A percentile compares a stretch with the other conserved stretches of the same genome.
These are phyloP conservation scores for Cladosporium sp. DNA, from an alignment of 2,329 filamentous ascomycete genomes.

Conservation along the genomic window DNA sequence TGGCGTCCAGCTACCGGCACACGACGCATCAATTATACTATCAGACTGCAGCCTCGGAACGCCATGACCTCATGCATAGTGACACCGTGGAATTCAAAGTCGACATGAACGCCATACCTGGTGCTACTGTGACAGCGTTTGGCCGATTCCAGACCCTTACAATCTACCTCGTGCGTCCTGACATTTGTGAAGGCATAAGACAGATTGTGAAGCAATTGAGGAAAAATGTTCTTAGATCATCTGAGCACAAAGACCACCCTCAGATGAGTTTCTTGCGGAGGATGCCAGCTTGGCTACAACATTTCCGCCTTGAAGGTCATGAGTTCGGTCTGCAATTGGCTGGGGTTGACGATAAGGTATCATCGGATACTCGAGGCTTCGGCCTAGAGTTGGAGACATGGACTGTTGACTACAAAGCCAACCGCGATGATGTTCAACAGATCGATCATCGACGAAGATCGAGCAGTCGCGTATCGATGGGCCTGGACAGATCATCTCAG, in stretches of 20 bases:
- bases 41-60: slow-evolving; percentile 75
- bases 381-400: slow-evolving; percentile 84
- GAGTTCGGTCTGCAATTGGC: slow-evolving; percentile 90
- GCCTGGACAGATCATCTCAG: slow-evolving; percentile 29
- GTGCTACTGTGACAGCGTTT: slow-evolving; percentile 75
- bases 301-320: slow-evolving; percentile 78
- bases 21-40: slow-evolving; percentile 91
- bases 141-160: slow-evolving; percentile 83
- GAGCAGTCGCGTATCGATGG: slow-evolving; percentile 61
- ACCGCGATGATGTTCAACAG: slow-evolving; percentile 54
- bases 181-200: slow-evolving; percentile 87
- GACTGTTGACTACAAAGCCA: slow-evolving; percentile 82
- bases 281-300: slow-evolving; percentile 77
- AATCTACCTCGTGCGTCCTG: slow-evolving; percentile 81
- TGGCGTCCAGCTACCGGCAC: slow-evolving; percentile 76
- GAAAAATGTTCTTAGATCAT: slow-evolving; percentile 54
- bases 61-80: slow-evolving; percentile 81
- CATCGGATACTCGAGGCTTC: slow-evolving; percentile 73
- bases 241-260: slow-evolving; percentile 16
- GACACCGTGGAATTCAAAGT: slow-evolving; percentile 85
- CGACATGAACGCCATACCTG: slow-evolving; percentile 77
- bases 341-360: slow-evolving; percentile 79
- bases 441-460: slow-evolving; percentile 59
- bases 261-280: slow-evolving; percentile 69
- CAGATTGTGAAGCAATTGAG: slow-evolving; percentile 85